phyloP scores from a whole-genome alignment of 306 rosid genomes.

The Argentina anserina region DNA sequence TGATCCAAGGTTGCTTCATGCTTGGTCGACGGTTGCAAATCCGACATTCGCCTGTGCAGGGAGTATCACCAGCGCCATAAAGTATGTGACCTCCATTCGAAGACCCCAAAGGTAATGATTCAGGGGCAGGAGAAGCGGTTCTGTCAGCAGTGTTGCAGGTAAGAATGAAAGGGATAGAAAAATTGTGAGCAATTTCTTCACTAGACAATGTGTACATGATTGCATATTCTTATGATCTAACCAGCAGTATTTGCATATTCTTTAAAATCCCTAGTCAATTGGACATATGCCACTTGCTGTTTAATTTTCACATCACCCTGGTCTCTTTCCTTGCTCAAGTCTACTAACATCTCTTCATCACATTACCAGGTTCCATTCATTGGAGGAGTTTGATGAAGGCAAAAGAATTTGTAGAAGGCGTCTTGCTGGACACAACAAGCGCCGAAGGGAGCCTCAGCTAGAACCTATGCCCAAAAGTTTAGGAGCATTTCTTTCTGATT shows the following conservation, averaged over 20 bases:
- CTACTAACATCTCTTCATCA: neutral
- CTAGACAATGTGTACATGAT: neutral
- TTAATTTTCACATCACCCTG: neutral
- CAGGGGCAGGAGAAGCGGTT: constrained; percentile 70
- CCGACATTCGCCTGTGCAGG: constrained; percentile 76
- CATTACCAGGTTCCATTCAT: constrained; percentile 62
- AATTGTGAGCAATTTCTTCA: constrained; percentile 3
- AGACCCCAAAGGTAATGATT: constrained; percentile 66
- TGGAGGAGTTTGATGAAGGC: constrained; percentile 78
- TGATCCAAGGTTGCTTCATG: constrained; percentile 51
- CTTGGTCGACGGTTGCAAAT: constrained; percentile 70
- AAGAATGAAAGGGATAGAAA: constrained; percentile 2
- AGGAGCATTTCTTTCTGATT: constrained; percentile 47
- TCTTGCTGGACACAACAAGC: constrained; percentile 80
- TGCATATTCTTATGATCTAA: neutral
- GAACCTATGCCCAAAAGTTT: constrained; percentile 51
- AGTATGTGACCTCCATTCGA: constrained; percentile 80
- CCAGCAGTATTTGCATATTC: neutral
- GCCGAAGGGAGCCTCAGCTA: constrained; percentile 78
- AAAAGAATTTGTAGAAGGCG: constrained; percentile 90
- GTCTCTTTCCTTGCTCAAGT: neutral
- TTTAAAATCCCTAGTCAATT: neutral
- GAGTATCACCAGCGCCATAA: constrained; percentile 82
- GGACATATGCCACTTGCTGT: neutral
- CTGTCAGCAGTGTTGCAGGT: constrained; percentile 99